These are phyloP conservation scores for Cladosporium sp. DNA, from an alignment of 2,329 filamentous ascomycete genomes.

Conservation along the genomic window DNA sequence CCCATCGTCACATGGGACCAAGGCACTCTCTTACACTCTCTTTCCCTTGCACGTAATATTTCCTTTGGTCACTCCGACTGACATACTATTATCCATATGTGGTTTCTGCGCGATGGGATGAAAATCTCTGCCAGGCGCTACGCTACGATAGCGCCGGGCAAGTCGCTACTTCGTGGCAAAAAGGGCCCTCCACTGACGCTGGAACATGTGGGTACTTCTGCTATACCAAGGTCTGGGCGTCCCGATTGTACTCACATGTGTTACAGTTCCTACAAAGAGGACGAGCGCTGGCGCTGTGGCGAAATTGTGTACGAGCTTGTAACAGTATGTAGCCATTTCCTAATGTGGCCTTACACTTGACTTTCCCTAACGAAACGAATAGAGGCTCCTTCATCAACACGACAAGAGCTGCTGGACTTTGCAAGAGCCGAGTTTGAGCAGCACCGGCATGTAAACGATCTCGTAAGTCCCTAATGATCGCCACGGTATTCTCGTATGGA, in stretches of 20 bases:
- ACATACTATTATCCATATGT: constrained; percentile 2
- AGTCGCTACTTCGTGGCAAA: constrained; percentile 26
- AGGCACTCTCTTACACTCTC: not conserved
- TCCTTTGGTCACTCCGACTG: not conserved
- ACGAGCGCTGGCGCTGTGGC: constrained; percentile 45
- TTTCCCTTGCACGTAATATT: not conserved
- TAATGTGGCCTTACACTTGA: not conserved
- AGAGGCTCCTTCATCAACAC: constrained; percentile 34
- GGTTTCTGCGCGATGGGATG: constrained; percentile 13
- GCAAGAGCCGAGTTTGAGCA: constrained; percentile 48
- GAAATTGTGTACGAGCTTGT: constrained; percentile 44
- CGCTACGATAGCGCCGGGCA: constrained; percentile 30
- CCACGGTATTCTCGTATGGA: not conserved
- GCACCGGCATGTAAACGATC: constrained; percentile 42
- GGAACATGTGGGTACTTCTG: constrained; percentile 30
- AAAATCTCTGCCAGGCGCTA: constrained; percentile 18
- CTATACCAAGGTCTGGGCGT: constrained; percentile 1
- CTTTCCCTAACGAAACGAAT: constrained; percentile 3
- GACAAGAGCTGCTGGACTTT: constrained; percentile 44
- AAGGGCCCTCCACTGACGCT: constrained; percentile 31
- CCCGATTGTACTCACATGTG: not conserved
- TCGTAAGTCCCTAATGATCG: constrained; percentile 35
- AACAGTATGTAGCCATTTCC: constrained; percentile 23
- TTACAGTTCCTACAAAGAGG: constrained; percentile 47
- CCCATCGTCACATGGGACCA: not conserved